These are phyloP conservation scores for Venturia effusa DNA, from an alignment of 2,329 filamentous ascomycete genomes.

Conservation along the genomic window DNA sequence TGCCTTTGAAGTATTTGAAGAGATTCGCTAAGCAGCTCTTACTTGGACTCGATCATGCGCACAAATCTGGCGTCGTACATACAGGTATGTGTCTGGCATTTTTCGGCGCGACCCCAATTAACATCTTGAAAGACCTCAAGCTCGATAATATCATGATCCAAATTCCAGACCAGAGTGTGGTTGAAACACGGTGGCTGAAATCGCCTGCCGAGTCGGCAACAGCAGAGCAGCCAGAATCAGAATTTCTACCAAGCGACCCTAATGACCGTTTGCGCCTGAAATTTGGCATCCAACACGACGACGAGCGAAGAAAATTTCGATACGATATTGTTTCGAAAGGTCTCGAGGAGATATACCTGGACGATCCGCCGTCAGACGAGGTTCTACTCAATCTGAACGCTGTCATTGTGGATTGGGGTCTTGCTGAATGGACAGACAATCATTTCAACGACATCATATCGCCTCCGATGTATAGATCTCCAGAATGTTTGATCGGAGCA, in stretches of 20 bases:
- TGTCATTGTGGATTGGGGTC: background rate
- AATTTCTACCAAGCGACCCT: too few species aligned
- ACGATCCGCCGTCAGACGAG: too few species aligned
- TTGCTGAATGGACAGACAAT: background rate
- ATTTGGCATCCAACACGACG: too few species aligned
- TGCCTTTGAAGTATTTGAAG: background rate
- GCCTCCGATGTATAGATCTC: background rate
- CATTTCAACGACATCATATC: background rate
- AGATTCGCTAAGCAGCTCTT: background rate
- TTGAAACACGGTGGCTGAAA: background rate
- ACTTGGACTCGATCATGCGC: background rate
- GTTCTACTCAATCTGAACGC: too few species aligned
- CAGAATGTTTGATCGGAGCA: background rate
- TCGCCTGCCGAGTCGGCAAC: background rate
- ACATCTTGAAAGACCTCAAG: background rate
- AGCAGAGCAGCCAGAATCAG: too few species aligned
- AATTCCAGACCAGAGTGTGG: background rate
- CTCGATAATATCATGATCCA: background rate
- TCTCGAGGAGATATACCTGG: too few species aligned
- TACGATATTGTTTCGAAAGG: too few species aligned
- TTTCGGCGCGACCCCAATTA: background rate
- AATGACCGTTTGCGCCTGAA: too few species aligned
- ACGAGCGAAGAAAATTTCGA: too few species aligned
- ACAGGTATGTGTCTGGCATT: background rate
- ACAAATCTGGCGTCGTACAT: background rate